Evolutionary conservation across 257 asterid genomes (phyloP).

Genomic region (Cruciata laevipes): DNA sequence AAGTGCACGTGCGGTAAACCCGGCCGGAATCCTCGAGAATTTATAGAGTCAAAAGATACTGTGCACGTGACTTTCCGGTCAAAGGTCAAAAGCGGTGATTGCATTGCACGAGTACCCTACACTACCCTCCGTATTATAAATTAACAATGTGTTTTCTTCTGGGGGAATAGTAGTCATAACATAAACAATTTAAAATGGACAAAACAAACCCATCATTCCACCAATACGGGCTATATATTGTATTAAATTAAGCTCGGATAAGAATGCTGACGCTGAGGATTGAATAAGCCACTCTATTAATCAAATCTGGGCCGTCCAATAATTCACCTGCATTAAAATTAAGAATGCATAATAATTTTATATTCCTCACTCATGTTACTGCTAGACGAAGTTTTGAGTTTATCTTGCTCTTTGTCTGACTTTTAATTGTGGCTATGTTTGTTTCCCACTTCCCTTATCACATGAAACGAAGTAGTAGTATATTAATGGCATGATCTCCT

Average conservation of each 20-base stretch:
- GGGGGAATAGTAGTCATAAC: background rate
- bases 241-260: slow-evolving; percentile 16
- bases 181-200: background rate
- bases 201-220: background rate
- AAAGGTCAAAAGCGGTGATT: slow-evolving; percentile 55
- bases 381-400: background rate
- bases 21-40: slow-evolving; percentile 40
- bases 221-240: background rate
- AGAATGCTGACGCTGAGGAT: slow-evolving; percentile 14
- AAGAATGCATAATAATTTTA: too few species aligned
- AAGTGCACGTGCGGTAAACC: slow-evolving; percentile 34
- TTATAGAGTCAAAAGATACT: slow-evolving; percentile 66
- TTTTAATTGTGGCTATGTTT: background rate
- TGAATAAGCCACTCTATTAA: background rate
- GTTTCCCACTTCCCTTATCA: too few species aligned
- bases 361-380: background rate
- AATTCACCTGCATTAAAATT: background rate
- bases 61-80: slow-evolving; percentile 60
- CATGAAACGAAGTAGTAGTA: too few species aligned
- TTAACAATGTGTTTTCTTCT: slow-evolving; percentile 3
- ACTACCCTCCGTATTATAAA: background rate
- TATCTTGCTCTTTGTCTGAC: background rate
- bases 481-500: too few species aligned
- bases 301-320: slow-evolving; percentile 12
- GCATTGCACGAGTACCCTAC: slow-evolving; percentile 44